phyloP scores from a whole-genome alignment of 139 green algal genomes.

The Gonium pectorale region DNA sequence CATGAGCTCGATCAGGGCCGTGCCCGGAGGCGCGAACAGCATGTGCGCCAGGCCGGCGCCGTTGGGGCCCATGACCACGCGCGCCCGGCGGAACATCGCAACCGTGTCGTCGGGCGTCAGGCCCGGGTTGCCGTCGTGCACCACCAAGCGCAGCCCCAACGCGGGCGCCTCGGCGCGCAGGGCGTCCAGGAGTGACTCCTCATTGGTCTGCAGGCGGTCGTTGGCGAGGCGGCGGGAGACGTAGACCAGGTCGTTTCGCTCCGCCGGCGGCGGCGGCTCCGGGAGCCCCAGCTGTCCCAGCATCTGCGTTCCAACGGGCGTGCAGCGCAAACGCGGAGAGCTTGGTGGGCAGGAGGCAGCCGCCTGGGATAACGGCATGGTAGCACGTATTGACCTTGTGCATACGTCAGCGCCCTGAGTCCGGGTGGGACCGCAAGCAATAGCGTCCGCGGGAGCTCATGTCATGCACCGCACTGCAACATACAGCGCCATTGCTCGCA shows the following conservation, averaged over 20 bases:
- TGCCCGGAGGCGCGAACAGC: not conserved
- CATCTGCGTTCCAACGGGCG: too few species aligned
- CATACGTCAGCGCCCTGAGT: too few species aligned
- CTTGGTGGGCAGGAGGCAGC: too few species aligned
- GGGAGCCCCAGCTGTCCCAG: not conserved
- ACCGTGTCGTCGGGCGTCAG: not conserved
- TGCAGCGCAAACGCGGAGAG: too few species aligned
- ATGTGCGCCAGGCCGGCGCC: not conserved
- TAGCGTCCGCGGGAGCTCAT: too few species aligned
- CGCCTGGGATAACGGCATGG: too few species aligned
- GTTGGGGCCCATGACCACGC: not conserved
- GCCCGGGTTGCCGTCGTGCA: not conserved
- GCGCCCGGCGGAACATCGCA: not conserved
- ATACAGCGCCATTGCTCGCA: too few species aligned
- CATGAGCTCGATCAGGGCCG: not conserved
- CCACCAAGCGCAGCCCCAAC: not conserved
- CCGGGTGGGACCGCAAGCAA: too few species aligned
- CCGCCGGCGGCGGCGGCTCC: too few species aligned
- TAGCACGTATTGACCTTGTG: too few species aligned
- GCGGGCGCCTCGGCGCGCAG: not conserved
- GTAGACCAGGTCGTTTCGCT: not conserved
- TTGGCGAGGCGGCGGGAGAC: not conserved
- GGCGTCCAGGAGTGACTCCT: not conserved
- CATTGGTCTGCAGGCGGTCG: not conserved
- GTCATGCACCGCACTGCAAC: too few species aligned